Percentiles rank a stretch among this genome's conserved stretches.
phyloP scores from a whole-genome alignment of 2,329 filamentous ascomycete species.

The Fusarium dlaminii region DNA sequence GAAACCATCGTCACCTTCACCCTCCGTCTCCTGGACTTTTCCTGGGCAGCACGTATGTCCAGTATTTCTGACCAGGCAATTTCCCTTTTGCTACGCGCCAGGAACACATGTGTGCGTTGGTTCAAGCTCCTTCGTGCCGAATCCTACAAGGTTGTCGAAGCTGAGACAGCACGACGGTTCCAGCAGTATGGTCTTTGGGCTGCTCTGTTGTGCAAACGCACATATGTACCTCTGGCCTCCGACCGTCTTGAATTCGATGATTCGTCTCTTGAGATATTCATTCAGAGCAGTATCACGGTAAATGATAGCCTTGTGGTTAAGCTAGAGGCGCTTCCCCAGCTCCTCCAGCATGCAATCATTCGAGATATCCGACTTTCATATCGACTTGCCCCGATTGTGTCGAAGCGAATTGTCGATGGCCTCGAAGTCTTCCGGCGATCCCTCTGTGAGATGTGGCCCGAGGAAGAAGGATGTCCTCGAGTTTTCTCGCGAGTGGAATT shows the following conservation, averaged over 20 bases:
- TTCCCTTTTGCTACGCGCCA: slow-evolving; percentile 19
- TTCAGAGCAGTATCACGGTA: slow-evolving; percentile 38
- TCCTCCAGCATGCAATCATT: slow-evolving; percentile 32
- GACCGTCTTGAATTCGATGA: slow-evolving; percentile 5
- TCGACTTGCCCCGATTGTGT: slow-evolving; percentile 10
- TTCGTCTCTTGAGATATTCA: slow-evolving; percentile 21
- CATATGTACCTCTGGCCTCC: slow-evolving; percentile 39
- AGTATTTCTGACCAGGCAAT: neutral
- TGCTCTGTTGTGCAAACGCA: slow-evolving; percentile 62
- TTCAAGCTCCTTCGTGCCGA: slow-evolving; percentile 57
- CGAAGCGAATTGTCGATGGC: slow-evolving; percentile 7
- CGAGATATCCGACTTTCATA: slow-evolving; percentile 38
- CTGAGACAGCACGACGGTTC: slow-evolving; percentile 48
- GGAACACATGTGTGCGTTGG: slow-evolving; percentile 59
- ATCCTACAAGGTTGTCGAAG: slow-evolving; percentile 51
- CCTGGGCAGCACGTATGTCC: slow-evolving; percentile 7
- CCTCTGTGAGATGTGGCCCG: slow-evolving; percentile 35
- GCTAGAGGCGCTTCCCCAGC: slow-evolving; percentile 21
- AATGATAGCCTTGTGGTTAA: slow-evolving; percentile 41
- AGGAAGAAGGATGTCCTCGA: slow-evolving; percentile 24
- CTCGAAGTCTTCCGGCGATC: slow-evolving; percentile 26
- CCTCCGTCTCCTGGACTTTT: slow-evolving; percentile 49
- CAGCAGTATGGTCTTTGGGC: slow-evolving; percentile 61
- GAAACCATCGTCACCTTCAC: slow-evolving; percentile 63
- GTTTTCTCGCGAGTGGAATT: slow-evolving; percentile 5